Base-by-base conservation (phyloP, 352 stramenopile genomes). In the Globisporangium orthogonon region DNA sequence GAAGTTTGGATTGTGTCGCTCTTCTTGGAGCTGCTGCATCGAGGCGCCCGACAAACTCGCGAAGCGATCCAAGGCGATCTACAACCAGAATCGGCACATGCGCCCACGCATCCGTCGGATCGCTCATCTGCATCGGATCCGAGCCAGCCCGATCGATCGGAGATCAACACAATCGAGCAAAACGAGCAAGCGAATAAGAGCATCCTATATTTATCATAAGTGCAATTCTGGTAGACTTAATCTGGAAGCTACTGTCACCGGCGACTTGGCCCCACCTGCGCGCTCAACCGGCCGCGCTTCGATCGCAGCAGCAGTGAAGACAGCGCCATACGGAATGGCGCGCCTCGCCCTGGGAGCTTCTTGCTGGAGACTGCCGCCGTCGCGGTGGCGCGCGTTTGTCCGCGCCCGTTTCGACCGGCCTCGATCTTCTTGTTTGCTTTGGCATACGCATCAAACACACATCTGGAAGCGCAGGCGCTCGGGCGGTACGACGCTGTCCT, bases 211-310 rank as follows among this genome's bases (percentile, higher is more conserved):
- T 37, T 5, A 37, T 37, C 33, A 11, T 37, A 37, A 23, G 23
- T 23, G 23, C 23, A 23, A 23, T 23, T 23, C 23, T 23, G 23
- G 23, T 23, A 23, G 23, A 23, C 23, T 23, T 23, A 23, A 23
- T 23, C 23, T 23, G 23, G 23, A 23, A 23, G 23, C 23, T 23
- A 23, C 23, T 23, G 23, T 23, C 23, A 23, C 23, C 23, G 23
- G 23, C 23, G 23, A 23, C 23, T 23, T 23, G 23, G 23, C 23
- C 23, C 11, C 37, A 14, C 37, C 37, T 13, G 11, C 44, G 28
- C 44, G 44, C 44, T 49, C 44, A 49, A 49, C 44, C 44, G 44
- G 44, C n/a, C 44, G 44, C 44, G 44, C 44, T 49, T 49, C 44
- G 44, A 49, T 49, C 43, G 43, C 43, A 48, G 43, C 43, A 28